A percentile compares a stretch with the other conserved stretches of the same genome.
Conservation (phyloP, 1,284 basidiomycete species). For the Tremellales sp. region DNA sequence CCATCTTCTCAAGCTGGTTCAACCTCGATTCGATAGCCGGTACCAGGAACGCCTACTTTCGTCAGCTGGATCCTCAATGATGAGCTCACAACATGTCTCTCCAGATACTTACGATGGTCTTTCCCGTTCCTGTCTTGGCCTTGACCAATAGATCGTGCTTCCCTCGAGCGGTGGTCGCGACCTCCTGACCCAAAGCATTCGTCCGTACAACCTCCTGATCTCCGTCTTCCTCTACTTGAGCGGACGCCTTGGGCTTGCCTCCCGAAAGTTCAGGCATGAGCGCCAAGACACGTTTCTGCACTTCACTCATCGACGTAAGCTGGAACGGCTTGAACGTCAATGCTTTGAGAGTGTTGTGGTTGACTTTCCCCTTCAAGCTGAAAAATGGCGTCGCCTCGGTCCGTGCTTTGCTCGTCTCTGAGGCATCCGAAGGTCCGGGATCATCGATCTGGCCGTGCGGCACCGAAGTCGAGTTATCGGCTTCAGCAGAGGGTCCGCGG, state of each 20-base stretch:
- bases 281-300: slow-evolving; percentile 73
- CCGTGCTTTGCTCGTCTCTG: not conserved
- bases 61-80: not conserved
- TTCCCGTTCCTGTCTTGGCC: slow-evolving; percentile 91
- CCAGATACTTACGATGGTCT: slow-evolving; percentile 59
- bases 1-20: slow-evolving; percentile 33
- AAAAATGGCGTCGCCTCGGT: slow-evolving; percentile 47
- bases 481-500: not conserved
- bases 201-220: slow-evolving; percentile 17
- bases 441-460: not conserved
- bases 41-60: slow-evolving; percentile 66
- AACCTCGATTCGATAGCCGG: slow-evolving; percentile 77
- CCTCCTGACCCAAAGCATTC: slow-evolving; percentile 11
- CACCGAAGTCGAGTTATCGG: not conserved
- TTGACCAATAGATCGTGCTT: slow-evolving; percentile 39
- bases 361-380: slow-evolving; percentile 51
- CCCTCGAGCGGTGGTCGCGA: slow-evolving; percentile 4
- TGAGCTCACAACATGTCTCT: not conserved
- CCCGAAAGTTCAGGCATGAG: slow-evolving; percentile 53
- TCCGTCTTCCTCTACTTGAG: slow-evolving; percentile 17
- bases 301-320: slow-evolving; percentile 71
- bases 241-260: slow-evolving; percentile 18
- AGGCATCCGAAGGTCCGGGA: slow-evolving; percentile 6
- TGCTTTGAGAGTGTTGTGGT: slow-evolving; percentile 57
- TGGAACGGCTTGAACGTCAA: slow-evolving; percentile 66